Base-by-base conservation (phyloP, 345 rosid genomes). In the Isatis tinctoria region DNA sequence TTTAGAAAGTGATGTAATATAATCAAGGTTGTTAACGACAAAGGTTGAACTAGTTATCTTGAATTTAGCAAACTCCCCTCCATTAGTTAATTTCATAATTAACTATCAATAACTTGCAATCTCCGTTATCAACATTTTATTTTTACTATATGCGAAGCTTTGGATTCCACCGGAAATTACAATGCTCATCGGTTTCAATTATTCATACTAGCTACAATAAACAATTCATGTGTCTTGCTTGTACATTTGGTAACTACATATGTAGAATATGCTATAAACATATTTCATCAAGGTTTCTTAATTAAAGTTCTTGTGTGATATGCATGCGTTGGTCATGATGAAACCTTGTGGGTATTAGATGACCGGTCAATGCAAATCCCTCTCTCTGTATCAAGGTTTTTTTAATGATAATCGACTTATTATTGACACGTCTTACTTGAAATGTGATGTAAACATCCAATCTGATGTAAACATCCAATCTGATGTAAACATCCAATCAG, bases 331-430 rank as follows among this genome's bases (percentile, higher is more conserved):
- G 74, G 69, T 76, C 65, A 69, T 70, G 75, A 63, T 76, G 79
- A 63, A 32, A 5, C 40, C 70, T 75, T 43, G 79, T 69, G 79
- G 69, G 18, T 43, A 61, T 76, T 53, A 69, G 74, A 69, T 62
- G 79, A 76, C 79, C 65, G 35, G 79, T 76, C 79, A 76, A 75
- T 53, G 74, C 65, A 52, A 44, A 68, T 39, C 28, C 33, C 71
- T 65, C 33, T 45, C 12, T 62, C 10, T 65, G 36, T 47, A 35
- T 9, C 58, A 57, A 30, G 72, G 66, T 48, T 59, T 74, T 59
- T 74, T 67, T 45, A 67, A 30, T 60, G 79, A 69, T 74, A 67
- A 59, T 60, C 53, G 53, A 74, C 61, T 60, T 49, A 74, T 76
- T 53, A 45, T 53, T 35, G 51, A 69, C 70, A 69, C 65, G 58